Conservation (phyloP, 2,329 filamentous ascomycete genomes). For the Cercospora canescens region DNA sequence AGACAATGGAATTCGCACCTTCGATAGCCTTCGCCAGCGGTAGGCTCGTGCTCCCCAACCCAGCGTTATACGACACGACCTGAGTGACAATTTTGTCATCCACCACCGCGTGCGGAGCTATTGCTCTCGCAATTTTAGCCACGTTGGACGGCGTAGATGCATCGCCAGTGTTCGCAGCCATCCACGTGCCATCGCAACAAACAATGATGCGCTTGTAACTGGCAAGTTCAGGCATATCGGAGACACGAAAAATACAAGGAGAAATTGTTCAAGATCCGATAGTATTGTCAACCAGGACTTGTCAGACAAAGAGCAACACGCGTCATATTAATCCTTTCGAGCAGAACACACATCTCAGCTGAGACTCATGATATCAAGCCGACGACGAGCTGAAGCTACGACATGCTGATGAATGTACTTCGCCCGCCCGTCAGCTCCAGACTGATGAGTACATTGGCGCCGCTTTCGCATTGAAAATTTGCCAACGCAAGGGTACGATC, state of each 20-base stretch:
- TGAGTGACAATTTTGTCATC: slow-evolving; percentile 38
- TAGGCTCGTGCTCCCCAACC: slow-evolving; percentile 45
- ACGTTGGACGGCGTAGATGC: slow-evolving; percentile 47
- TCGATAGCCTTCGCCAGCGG: slow-evolving; percentile 14
- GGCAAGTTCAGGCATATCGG: background rate
- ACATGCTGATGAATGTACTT: background rate
- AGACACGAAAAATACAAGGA: background rate
- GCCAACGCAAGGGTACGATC: background rate
- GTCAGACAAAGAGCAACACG: background rate
- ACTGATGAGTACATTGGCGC: background rate
- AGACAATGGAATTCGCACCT: background rate
- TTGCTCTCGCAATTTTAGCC: slow-evolving; percentile 47
- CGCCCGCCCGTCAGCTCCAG: background rate
- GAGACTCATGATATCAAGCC: background rate
- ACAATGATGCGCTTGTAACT: slow-evolving; percentile 17
- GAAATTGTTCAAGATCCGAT: background rate
- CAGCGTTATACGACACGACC: slow-evolving; percentile 50
- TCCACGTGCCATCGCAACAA: slow-evolving; percentile 20
- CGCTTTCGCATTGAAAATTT: background rate
- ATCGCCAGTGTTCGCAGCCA: slow-evolving; percentile 47
- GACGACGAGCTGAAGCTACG: background rate
- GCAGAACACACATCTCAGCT: background rate
- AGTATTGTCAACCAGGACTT: background rate
- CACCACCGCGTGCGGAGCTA: slow-evolving; percentile 43
- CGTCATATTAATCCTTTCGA: too few relatives aligned